These are phyloP conservation scores for Sisymbrium irio DNA, from an alignment of 345 rosid genomes.

Conservation along the genomic window DNA sequence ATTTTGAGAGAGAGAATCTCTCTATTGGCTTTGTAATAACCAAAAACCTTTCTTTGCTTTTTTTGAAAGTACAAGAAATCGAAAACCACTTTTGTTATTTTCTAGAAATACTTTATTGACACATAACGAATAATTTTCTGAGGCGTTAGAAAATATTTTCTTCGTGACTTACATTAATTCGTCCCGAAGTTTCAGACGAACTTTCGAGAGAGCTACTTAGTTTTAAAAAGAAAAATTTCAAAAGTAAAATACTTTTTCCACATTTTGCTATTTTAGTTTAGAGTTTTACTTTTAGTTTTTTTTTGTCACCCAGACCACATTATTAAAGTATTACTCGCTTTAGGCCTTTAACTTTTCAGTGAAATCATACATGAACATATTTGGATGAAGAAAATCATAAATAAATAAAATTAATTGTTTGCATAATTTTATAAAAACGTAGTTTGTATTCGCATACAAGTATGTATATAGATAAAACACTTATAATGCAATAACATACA, in stretches of 20 bases:
- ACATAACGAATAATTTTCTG: constrained; percentile 18
- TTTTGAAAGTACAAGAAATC: constrained; percentile 24
- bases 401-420: not conserved
- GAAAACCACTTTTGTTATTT: constrained; percentile 29
- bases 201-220: not conserved
- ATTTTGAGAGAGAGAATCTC: constrained; percentile 43
- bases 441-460: not conserved
- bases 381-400: not conserved
- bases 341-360: not conserved
- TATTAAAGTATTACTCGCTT: not conserved
- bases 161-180: constrained; percentile 11
- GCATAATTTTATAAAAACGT: too few species aligned
- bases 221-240: not conserved
- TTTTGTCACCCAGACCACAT: not conserved
- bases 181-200: constrained; percentile 10
- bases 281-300: not conserved
- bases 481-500: too few species aligned
- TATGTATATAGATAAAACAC: too few species aligned
- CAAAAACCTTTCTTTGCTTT: constrained; percentile 6
- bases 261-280: not conserved
- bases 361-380: not conserved
- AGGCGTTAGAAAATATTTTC: not conserved
- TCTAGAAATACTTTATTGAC: constrained; percentile 12
- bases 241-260: not conserved
- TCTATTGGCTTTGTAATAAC: constrained; percentile 44